Percentiles rank a stretch among this genome's conserved stretches.
Conservation (phyloP, 352 stramenopile species). For the Globisporangium parvum region DNA sequence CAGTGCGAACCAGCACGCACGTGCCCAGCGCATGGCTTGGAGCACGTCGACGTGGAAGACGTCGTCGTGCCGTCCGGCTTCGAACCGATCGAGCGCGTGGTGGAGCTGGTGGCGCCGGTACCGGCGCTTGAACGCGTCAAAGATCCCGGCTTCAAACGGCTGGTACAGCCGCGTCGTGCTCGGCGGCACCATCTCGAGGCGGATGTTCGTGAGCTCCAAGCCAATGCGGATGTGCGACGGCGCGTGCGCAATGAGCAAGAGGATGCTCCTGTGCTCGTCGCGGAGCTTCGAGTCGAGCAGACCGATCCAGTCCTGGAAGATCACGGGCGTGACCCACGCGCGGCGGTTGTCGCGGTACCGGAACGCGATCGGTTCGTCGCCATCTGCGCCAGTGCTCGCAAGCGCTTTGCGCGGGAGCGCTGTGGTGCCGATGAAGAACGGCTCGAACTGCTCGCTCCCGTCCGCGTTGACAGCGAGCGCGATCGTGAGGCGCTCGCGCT, state of each 20-base stretch:
- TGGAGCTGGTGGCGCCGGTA: constrained; percentile 51
- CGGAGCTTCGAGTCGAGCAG: constrained; percentile 43
- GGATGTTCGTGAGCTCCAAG: constrained; percentile 47
- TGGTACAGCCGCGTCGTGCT: constrained; percentile 22
- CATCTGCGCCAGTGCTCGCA: constrained; percentile 1
- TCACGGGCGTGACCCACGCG: constrained; percentile 51
- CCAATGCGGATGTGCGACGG: constrained; percentile 43
- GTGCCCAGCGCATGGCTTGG: constrained; percentile 49
- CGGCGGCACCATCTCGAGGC: constrained; percentile 39
- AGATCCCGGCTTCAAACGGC: constrained; percentile 35
- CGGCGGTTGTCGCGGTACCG: constrained; percentile 50
- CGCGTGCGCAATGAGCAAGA: constrained; percentile 35
- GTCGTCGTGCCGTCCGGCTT: constrained; percentile 33
- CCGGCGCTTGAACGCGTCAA: constrained; percentile 42
- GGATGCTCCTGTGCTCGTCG: constrained; percentile 31
- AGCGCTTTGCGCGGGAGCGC: constrained; percentile 17
- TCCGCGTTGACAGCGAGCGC: constrained; percentile 42
- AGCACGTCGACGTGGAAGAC: constrained; percentile 40
- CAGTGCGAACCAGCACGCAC: constrained; percentile 36
- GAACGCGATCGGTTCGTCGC: constrained; percentile 16
- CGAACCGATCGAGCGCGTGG: constrained; percentile 44
- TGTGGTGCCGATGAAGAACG: constrained; percentile 39
- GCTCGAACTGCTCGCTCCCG: constrained; percentile 44
- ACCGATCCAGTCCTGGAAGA: constrained; percentile 53
- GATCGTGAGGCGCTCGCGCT: constrained; percentile 27